Evolutionary conservation across 169 alveolate genomes (phyloP).

Genomic region (Plasmodium fragile): DNA sequence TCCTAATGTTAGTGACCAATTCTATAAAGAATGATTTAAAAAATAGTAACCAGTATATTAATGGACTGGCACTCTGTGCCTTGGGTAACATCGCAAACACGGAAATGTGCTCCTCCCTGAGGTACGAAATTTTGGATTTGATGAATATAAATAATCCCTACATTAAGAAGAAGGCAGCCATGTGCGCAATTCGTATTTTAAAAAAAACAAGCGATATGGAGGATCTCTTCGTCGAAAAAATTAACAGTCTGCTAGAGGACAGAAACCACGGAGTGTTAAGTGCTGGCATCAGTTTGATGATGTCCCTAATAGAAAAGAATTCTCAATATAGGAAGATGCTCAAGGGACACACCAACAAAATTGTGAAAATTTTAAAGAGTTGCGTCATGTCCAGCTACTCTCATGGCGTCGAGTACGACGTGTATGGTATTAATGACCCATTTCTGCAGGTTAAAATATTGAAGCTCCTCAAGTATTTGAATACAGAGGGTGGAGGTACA

Average conservation of each 20-base stretch:
- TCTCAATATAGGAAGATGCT: constrained; percentile 84
- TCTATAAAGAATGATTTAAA: constrained; percentile 97
- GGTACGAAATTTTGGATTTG: constrained; percentile 91
- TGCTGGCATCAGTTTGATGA: constrained; percentile 93
- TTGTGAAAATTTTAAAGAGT: constrained; percentile 77
- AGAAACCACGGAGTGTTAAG: constrained; percentile 97
- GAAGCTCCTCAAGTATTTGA: constrained; percentile 75
- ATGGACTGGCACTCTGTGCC: constrained; percentile 98
- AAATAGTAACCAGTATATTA: constrained; percentile 93
- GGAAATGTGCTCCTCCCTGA: constrained; percentile 97
- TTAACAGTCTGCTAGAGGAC: constrained; percentile 94
- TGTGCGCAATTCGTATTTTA: constrained; percentile 87
- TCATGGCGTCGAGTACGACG: constrained; percentile 79
- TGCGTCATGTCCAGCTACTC: constrained; percentile 75
- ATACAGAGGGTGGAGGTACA: constrained; percentile 37
- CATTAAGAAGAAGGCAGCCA: constrained; percentile 97
- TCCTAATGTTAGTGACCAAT: constrained; percentile 98
- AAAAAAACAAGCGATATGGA: constrained; percentile 83
- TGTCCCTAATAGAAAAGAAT: constrained; percentile 92
- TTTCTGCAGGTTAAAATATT: constrained; percentile 84
- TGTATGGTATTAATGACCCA: constrained; percentile 82
- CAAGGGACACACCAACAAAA: constrained; percentile 70
- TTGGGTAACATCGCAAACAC: constrained; percentile 97
- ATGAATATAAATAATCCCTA: constrained; percentile 95
- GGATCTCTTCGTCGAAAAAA: constrained; percentile 90